phyloP scores from a whole-genome alignment of 768 basidiomycete genomes.

The Clavaria fumosa region DNA sequence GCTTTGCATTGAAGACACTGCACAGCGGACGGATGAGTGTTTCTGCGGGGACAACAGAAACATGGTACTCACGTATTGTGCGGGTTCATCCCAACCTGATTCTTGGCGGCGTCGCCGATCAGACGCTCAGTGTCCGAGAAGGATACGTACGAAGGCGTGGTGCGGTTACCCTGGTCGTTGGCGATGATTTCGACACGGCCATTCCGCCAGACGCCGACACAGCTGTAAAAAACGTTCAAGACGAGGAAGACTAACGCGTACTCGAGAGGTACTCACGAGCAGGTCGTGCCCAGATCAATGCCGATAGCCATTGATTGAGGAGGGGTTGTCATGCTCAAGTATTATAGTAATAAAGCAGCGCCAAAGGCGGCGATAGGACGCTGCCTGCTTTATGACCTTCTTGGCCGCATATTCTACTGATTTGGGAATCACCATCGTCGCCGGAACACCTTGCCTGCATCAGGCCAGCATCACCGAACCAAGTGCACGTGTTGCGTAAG shows the following conservation, averaged over 20 bases:
- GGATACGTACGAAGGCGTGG: constrained; percentile 83
- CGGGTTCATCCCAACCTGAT: constrained; percentile 99
- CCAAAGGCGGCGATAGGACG: too few species aligned
- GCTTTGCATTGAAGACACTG: constrained; percentile 88
- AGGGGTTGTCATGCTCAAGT: constrained; percentile 7
- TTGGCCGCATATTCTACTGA: neutral
- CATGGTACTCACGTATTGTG: constrained; percentile 39
- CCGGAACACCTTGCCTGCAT: too few species aligned
- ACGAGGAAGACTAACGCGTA: constrained; percentile 7
- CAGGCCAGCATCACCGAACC: too few species aligned
- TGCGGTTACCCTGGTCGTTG: constrained; percentile 81
- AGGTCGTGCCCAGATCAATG: constrained; percentile 95
- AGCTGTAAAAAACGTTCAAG: constrained; percentile 31
- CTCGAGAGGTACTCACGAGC: constrained; percentile 51
- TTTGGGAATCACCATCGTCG: too few species aligned
- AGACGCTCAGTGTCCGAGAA: constrained; percentile 82
- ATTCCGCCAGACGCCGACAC: constrained; percentile 40
- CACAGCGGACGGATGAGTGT: neutral
- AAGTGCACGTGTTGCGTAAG: too few species aligned
- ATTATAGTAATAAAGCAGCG: too few species aligned
- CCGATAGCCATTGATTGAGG: constrained; percentile 75
- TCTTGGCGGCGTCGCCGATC: constrained; percentile 85
- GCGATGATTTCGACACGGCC: constrained; percentile 64
- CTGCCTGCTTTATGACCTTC: neutral
- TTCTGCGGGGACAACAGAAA: neutral